Evolutionary conservation across 202 grass and related monocot genomes (phyloP), one percentile per base, ranked within the genome.

Genomic region (Setaria viridis): DNA sequence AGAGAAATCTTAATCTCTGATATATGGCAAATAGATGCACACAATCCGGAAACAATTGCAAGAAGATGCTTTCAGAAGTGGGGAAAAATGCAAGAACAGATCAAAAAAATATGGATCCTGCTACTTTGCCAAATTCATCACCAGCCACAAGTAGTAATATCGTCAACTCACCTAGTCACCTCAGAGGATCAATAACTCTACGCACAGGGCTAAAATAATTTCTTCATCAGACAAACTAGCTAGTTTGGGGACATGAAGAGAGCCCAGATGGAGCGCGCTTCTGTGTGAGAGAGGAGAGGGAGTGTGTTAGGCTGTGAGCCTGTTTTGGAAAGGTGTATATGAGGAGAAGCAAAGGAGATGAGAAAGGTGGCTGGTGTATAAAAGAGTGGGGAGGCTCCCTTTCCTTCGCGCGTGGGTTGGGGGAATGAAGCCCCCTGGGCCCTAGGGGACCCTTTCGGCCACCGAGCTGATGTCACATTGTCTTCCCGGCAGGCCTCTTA

Each of bases 391-490:
- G 56, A 43, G 71, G 51, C 53, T 76, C 33, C 54, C 83, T 86
- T 82, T 82, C 88, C 78, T 76, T 82, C 83, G 78, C 88, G 88
- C 88, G 88, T 90, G 83, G 75, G 78, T 82, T 82, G 64, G 37
- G 71, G 83, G 55, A 89, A 89, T 89, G 78, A 89, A 85, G 46
- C 77, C 72, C 30, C 19, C 57, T 62, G 65, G 78, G 70, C 77
- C 88, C 63, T 78, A 62, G 72, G 67, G 73, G 63, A 70, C 72
- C 72, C 80, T 78, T 77, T 45, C n/a, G 64, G 72, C 45, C 55
- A 83, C 72, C 45, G 4, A 77, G 88, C 88, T 82, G 78, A 86
- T 65, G 88, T 86, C 88, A 82, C 62, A 43, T 57, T 55, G n/a
- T 58, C 65, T 67, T 65, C 51, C 11, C 6, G 15, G 59, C 11